Conservation (phyloP, 805 yeast genomes). For the Teunomyces tritomae region DNA sequence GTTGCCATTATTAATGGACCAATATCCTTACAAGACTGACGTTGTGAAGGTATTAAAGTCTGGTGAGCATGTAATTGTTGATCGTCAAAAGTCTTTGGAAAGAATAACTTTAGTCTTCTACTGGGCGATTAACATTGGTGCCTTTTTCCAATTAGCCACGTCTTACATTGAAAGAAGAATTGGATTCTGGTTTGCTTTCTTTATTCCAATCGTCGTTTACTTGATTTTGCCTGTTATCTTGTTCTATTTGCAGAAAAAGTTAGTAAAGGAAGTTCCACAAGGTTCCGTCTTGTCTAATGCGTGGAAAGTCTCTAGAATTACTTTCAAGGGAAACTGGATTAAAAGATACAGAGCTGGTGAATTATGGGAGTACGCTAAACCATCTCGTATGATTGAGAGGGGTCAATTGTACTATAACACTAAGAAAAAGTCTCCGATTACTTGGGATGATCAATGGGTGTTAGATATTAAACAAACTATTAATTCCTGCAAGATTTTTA, state of each 20-base stretch:
- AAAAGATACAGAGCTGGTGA: constrained; percentile 36
- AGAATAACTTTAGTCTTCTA: constrained; percentile 46
- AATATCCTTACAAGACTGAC: constrained; percentile 54
- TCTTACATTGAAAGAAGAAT: constrained; percentile 49
- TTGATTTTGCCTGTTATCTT: constrained; percentile 31
- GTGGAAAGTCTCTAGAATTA: constrained; percentile 38
- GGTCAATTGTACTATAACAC: constrained; percentile 33
- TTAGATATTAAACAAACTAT: constrained; percentile 44
- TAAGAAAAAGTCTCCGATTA: constrained; percentile 19
- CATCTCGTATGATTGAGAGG: constrained; percentile 41
- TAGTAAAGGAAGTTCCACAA: constrained; percentile 32
- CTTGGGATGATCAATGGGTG: constrained; percentile 48
- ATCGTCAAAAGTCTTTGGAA: constrained; percentile 42
- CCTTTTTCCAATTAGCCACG: constrained; percentile 52
- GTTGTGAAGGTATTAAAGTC: constrained; percentile 53
- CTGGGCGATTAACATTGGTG: constrained; percentile 56
- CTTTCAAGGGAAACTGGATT: constrained; percentile 43
- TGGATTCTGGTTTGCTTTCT: constrained; percentile 56
- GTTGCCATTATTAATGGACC: constrained; percentile 48
- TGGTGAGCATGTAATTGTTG: constrained; percentile 66
- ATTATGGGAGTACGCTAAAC: constrained; percentile 52
- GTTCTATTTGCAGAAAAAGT: constrained; percentile 21
- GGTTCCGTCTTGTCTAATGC: constrained; percentile 49
- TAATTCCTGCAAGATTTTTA: constrained; percentile 44
- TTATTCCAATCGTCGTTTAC: constrained; percentile 41